Evolutionary conservation across 2,329 filamentous ascomycete genomes (phyloP).

Genomic region (Colletotrichum liriopes): DNA sequence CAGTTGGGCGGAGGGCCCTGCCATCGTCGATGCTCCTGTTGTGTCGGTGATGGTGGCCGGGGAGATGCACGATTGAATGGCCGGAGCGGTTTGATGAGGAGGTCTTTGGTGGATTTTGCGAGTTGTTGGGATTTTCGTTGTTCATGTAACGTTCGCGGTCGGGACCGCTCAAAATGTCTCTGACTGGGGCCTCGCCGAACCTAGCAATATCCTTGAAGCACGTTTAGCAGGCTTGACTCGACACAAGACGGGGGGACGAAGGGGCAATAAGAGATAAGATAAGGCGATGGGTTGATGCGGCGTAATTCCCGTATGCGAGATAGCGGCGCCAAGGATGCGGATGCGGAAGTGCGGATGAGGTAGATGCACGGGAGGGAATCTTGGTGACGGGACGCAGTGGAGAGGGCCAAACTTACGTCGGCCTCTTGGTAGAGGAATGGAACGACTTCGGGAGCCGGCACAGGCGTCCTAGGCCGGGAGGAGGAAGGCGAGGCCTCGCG

Average conservation of each 20-base stretch:
- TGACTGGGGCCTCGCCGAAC: constrained; percentile 84
- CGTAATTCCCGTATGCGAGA: constrained; percentile 40
- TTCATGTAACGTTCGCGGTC: constrained; percentile 78
- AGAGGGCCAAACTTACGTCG: constrained; percentile 70
- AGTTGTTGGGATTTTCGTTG: constrained; percentile 58
- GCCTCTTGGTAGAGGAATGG: constrained; percentile 97
- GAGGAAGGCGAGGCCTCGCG: constrained; percentile 80
- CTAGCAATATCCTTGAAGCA: constrained; percentile 77
- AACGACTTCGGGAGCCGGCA: constrained; percentile 92
- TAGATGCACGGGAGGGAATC: constrained; percentile 41
- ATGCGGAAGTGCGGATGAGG: constrained; percentile 37
- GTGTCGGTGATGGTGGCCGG: constrained; percentile 76
- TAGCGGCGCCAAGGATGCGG: constrained; percentile 41
- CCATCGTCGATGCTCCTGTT: constrained; percentile 79
- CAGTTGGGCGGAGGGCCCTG: constrained; percentile 77
- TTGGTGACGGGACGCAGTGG: background rate
- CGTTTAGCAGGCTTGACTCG: constrained; percentile 43
- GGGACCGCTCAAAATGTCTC: constrained; percentile 77
- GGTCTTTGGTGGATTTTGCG: constrained; percentile 70
- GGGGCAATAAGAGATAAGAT: constrained; percentile 42
- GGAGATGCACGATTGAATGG: constrained; percentile 75
- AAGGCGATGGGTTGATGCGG: constrained; percentile 34
- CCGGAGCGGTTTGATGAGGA: constrained; percentile 74
- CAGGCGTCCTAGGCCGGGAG: constrained; percentile 86
- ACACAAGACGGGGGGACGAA: constrained; percentile 25